These are phyloP conservation scores for Mediolabrus comicus DNA, from an alignment of 108 stramenopile species.

Conservation along the genomic window DNA sequence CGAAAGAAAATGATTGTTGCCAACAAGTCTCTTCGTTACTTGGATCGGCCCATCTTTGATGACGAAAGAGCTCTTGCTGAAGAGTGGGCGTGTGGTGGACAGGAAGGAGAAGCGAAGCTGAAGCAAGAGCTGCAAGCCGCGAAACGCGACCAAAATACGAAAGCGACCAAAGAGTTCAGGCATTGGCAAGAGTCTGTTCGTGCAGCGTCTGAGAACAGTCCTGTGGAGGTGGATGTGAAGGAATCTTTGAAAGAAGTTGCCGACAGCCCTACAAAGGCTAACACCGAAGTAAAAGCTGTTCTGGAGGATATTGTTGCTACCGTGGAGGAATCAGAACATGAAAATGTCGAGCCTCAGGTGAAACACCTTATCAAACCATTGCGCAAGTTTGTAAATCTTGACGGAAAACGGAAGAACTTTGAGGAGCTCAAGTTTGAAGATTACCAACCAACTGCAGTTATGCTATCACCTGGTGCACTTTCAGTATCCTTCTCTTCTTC, in stretches of 20 bases:
- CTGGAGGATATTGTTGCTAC: not conserved
- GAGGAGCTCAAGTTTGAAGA: conserved; percentile 1
- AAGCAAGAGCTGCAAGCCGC: conserved; percentile 34
- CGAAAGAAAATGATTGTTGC: conserved; percentile 65
- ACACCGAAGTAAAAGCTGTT: not conserved
- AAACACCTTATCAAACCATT: no score
- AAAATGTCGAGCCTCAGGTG: not conserved
- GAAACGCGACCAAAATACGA: conserved; percentile 32
- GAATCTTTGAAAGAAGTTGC: not conserved
- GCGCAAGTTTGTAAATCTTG: conserved; percentile 1
- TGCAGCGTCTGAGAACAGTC: not conserved
- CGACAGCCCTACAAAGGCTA: no score
- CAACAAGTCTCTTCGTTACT: conserved; percentile 57
- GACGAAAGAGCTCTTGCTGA: conserved; percentile 55
- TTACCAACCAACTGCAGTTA: not conserved
- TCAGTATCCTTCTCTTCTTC: not conserved
- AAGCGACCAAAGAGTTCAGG: conserved; percentile 35
- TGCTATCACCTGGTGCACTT: not conserved
- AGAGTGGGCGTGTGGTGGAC: conserved; percentile 68
- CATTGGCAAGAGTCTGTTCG: conserved; percentile 46
- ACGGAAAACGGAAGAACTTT: conserved; percentile 6
- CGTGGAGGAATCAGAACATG: not conserved
- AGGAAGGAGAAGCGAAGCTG: conserved; percentile 47
- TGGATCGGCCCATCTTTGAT: conserved; percentile 82
- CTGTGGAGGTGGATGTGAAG: not conserved